Conservation (phyloP, 768 basidiomycete genomes). For the Psilocybe subaeruginosa region DNA sequence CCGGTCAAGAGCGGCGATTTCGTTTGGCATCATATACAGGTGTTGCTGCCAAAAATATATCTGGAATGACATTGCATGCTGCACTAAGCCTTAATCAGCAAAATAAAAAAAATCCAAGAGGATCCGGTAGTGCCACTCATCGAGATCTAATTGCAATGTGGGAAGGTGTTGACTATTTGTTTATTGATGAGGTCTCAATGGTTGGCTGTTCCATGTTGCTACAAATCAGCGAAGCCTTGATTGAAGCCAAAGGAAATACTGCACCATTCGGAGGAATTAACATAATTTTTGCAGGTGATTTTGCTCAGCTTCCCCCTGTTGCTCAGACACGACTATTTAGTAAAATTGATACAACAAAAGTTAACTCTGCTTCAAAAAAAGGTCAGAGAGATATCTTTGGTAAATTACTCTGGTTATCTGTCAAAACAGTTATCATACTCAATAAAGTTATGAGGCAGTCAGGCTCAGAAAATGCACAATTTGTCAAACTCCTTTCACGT, state of each 20-base stretch:
- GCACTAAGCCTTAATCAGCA: constrained; percentile 25
- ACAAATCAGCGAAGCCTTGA: constrained; percentile 35
- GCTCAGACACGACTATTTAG: constrained; percentile 26
- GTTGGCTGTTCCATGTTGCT: constrained; percentile 33
- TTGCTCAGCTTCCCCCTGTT: constrained; percentile 44
- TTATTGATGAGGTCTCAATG: constrained; percentile 45
- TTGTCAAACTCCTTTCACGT: constrained; percentile 24
- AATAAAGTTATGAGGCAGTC: constrained; percentile 27
- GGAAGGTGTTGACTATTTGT: constrained; percentile 40
- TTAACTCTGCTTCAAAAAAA: background rate
- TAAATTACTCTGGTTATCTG: constrained; percentile 34
- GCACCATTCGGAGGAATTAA: constrained; percentile 40
- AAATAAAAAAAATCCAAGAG: background rate
- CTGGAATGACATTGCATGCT: constrained; percentile 42
- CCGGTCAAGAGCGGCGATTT: constrained; percentile 26
- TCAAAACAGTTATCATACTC: constrained; percentile 32
- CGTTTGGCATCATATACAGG: constrained; percentile 38
- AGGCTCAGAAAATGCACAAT: constrained; percentile 20
- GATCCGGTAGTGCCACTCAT: background rate
- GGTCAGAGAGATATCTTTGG: constrained; percentile 28
- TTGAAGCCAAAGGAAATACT: constrained; percentile 30
- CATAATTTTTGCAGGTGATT: constrained; percentile 46
- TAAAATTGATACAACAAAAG: constrained; percentile 7
- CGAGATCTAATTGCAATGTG: constrained; percentile 30
- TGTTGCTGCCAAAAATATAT: constrained; percentile 39